phyloP scores from a whole-genome alignment of 2,329 filamentous ascomycete genomes.

The Aspergillus sp. region DNA sequence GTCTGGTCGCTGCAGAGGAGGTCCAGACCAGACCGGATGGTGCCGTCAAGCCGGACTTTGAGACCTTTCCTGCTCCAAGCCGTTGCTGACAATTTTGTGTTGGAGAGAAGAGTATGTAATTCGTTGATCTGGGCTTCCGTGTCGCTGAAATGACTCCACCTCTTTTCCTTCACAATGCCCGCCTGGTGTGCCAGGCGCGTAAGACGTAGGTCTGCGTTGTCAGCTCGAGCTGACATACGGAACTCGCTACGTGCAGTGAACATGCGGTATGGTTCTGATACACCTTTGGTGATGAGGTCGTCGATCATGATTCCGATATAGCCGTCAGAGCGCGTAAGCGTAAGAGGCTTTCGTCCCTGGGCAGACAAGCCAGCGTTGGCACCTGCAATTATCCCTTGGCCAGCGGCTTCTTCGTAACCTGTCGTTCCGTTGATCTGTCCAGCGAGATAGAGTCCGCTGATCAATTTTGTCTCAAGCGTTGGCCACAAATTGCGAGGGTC shows the following conservation, averaged over 20 bases:
- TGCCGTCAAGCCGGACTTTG: conserved; percentile 64
- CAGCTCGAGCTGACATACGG: conserved; percentile 84
- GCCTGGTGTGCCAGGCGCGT: conserved; percentile 74
- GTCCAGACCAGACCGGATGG: conserved; percentile 72
- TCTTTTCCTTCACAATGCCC: conserved; percentile 74
- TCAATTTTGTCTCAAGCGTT: conserved; percentile 92
- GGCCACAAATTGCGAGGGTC: conserved; percentile 83
- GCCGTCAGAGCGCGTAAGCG: conserved; percentile 77
- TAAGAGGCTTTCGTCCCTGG: conserved; percentile 63
- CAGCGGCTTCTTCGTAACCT: conserved; percentile 95
- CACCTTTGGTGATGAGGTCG: conserved; percentile 93
- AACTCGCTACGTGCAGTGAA: conserved; percentile 96
- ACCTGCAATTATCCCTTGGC: conserved; percentile 87
- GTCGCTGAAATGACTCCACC: conserved; percentile 71
- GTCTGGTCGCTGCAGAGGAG: conserved; percentile 69
- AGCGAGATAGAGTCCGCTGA: conserved; percentile 83
- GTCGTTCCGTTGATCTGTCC: conserved; percentile 99
- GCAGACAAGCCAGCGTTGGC: conserved; percentile 89
- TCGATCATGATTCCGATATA: conserved; percentile 99
- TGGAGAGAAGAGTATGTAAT: conserved; percentile 62
- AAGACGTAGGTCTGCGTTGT: conserved; percentile 88
- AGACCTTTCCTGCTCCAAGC: conserved; percentile 73
- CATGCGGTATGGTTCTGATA: conserved; percentile 97
- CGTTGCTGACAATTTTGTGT: conserved; percentile 58
- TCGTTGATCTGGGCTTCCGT: conserved; percentile 67